Percentiles rank a stretch among this genome's conserved stretches.
Evolutionary conservation across 768 basidiomycete species (phyloP).

Genomic region (Mrakia gelida): DNA sequence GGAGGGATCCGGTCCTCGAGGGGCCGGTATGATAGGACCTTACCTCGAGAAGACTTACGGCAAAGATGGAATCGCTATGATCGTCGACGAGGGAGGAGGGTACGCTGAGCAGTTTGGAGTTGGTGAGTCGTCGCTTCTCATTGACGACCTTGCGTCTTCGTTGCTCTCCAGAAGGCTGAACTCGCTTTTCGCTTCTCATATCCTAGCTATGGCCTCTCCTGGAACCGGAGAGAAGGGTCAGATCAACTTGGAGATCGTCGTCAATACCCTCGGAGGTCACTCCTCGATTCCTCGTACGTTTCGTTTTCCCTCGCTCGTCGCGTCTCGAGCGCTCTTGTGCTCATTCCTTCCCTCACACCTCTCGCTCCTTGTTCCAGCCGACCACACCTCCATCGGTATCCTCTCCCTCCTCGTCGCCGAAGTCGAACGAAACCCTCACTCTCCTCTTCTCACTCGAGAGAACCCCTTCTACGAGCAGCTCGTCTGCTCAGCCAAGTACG

Average conservation of each 20-base stretch:
- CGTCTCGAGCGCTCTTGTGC: background rate
- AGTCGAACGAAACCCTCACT: slow-evolving; percentile 37
- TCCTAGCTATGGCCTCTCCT: slow-evolving; percentile 23
- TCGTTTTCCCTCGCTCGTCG: background rate
- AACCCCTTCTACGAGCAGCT: slow-evolving; percentile 59
- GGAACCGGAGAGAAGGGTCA: slow-evolving; percentile 43
- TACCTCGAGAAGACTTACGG: slow-evolving; percentile 41
- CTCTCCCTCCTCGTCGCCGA: slow-evolving; percentile 40
- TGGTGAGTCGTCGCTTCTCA: background rate
- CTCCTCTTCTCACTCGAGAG: slow-evolving; percentile 50
- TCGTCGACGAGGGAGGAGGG: slow-evolving; percentile 41
- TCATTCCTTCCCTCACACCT: background rate
- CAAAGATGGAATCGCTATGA: slow-evolving; percentile 39
- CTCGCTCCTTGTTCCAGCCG: slow-evolving; percentile 33
- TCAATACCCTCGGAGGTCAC: slow-evolving; percentile 41
- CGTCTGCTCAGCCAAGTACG: slow-evolving; percentile 62
- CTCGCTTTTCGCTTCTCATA: background rate
- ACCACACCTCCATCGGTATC: slow-evolving; percentile 44
- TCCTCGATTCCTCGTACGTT: slow-evolving; percentile 22
- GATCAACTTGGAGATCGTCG: slow-evolving; percentile 37
- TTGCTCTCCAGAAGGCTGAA: slow-evolving; percentile 29
- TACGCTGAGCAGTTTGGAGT: slow-evolving; percentile 23
- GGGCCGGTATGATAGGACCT: background rate
- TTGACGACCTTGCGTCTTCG: background rate
- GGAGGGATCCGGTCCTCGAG: slow-evolving; percentile 39